These are phyloP conservation scores for Corniculantispora saksenae DNA, from an alignment of 2,329 filamentous ascomycete genomes.

Conservation along the genomic window DNA sequence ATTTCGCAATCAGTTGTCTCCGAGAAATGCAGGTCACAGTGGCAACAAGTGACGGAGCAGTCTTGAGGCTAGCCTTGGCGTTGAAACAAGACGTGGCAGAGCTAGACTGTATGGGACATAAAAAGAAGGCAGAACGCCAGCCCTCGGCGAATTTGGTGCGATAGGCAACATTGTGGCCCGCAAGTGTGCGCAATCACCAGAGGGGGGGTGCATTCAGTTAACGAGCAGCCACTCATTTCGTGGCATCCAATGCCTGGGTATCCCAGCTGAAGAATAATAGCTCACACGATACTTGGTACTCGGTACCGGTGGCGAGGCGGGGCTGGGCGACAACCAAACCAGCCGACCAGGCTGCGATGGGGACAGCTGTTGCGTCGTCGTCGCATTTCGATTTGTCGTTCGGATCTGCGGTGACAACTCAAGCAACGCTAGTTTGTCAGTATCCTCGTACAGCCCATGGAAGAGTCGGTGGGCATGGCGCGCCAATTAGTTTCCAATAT, in stretches of 20 bases:
- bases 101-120: slow-evolving; percentile 11
- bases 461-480: neutral
- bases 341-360: neutral
- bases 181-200: neutral
- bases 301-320: neutral
- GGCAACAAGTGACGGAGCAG: neutral
- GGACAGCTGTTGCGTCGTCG: neutral
- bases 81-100: slow-evolving; percentile 10
- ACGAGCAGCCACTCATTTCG: neutral
- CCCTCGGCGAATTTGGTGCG: neutral
- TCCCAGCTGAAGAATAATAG: neutral
- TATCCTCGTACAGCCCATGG: neutral
- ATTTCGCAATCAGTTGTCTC: neutral
- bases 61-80: neutral
- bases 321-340: neutral
- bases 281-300: no score
- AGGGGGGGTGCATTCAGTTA: slow-evolving; percentile 2
- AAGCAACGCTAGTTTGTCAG: neutral
- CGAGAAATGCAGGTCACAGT: neutral
- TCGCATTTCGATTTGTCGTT: neutral
- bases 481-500: no score
- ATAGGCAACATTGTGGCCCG: neutral
- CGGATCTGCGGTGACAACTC: neutral
- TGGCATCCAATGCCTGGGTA: neutral
- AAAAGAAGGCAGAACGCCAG: neutral